Conservation (phyloP, 345 rosid genomes). For the Crucihimalaya himalaica region DNA sequence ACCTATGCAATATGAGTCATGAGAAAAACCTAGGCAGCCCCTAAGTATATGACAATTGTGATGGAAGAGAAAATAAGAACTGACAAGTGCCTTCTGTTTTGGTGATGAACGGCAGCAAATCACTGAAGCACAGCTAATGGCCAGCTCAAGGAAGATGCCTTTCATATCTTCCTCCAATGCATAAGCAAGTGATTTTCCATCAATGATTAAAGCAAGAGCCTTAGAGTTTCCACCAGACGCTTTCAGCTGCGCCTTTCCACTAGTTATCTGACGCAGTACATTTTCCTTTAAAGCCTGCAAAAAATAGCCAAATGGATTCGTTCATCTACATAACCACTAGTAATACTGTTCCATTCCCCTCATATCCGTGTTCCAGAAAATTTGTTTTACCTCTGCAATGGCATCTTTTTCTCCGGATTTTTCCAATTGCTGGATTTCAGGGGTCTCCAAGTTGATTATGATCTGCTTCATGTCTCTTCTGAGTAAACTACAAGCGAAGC, state of each 20-base stretch:
- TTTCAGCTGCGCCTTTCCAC: slow-evolving; percentile 58
- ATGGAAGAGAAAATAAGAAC: slow-evolving; percentile 31
- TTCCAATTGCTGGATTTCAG: slow-evolving; percentile 70
- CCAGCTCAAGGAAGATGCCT: slow-evolving; percentile 72
- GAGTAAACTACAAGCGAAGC: slow-evolving; percentile 92
- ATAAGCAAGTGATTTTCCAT: slow-evolving; percentile 93
- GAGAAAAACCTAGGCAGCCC: slow-evolving; percentile 18
- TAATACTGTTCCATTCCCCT: neutral
- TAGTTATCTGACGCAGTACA: slow-evolving; percentile 61
- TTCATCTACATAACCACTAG: neutral
- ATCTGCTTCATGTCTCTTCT: slow-evolving; percentile 97
- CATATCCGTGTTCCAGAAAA: slow-evolving; percentile 2
- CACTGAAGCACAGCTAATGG: slow-evolving; percentile 86
- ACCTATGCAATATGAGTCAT: slow-evolving; percentile 53
- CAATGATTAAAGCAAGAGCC: slow-evolving; percentile 84
- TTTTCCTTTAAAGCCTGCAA: slow-evolving; percentile 71
- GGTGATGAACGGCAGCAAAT: slow-evolving; percentile 99
- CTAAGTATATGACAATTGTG: slow-evolving; percentile 29
- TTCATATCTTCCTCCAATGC: slow-evolving; percentile 83
- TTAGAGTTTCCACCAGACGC: slow-evolving; percentile 53
- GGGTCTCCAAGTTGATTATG: slow-evolving; percentile 71
- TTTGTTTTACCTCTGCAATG: slow-evolving; percentile 55
- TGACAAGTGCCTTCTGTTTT: slow-evolving; percentile 93
- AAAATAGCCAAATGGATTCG: slow-evolving; percentile 15
- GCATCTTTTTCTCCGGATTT: slow-evolving; percentile 67